Conservation (phyloP, 2,329 filamentous ascomycete species). For the Cercospora sp. region DNA sequence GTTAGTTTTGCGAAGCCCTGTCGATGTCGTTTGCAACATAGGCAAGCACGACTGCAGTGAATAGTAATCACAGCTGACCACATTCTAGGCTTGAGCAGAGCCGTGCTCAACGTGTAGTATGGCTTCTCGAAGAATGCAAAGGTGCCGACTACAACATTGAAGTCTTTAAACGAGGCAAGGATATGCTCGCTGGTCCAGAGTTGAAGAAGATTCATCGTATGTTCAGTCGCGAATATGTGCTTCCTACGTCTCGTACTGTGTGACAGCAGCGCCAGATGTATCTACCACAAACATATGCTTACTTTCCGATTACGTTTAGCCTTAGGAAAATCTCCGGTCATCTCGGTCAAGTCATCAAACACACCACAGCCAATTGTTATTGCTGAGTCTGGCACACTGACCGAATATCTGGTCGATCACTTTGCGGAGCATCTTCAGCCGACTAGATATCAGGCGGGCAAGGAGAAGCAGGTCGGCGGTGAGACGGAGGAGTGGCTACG, state of each 20-base stretch:
- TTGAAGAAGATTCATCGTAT: conserved; percentile 70
- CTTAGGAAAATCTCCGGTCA: conserved; percentile 80
- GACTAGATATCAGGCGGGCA: conserved; percentile 53
- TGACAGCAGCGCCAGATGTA: neutral
- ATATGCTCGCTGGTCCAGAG: conserved; percentile 71
- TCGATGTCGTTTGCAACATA: neutral
- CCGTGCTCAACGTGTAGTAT: conserved; percentile 78
- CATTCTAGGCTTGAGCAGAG: conserved; percentile 75
- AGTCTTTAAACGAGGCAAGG: conserved; percentile 67
- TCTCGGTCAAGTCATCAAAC: conserved; percentile 61
- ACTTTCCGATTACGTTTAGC: conserved; percentile 36
- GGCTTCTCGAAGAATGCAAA: conserved; percentile 81
- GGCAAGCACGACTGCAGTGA: neutral
- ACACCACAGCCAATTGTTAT: conserved; percentile 58
- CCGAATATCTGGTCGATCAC: conserved; percentile 76
- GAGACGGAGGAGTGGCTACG: conserved; percentile 63
- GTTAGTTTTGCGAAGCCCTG: conserved; percentile 42
- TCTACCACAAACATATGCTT: neutral
- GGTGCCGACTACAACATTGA: conserved; percentile 73
- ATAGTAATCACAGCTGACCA: neutral
- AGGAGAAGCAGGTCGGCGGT: conserved; percentile 56
- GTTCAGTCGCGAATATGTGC: neutral
- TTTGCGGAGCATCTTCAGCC: conserved; percentile 57
- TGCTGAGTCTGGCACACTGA: conserved; percentile 78
- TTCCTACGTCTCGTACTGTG: neutral